phyloP scores from a whole-genome alignment of 2,329 filamentous ascomycete species.

The Knoxdaviesia capensis region DNA sequence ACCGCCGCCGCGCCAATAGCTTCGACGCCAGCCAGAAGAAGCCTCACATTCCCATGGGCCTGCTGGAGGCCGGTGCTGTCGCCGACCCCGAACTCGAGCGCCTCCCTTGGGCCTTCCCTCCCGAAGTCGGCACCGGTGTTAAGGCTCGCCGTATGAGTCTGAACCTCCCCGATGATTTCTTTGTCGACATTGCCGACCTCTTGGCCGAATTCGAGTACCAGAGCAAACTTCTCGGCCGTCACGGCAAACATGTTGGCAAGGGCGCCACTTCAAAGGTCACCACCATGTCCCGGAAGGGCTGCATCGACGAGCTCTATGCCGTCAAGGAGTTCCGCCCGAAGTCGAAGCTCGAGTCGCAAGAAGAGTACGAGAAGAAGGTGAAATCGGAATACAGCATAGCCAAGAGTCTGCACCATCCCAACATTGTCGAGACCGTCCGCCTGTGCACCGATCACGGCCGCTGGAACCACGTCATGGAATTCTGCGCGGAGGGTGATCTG shows the following conservation, averaged over 20 bases:
- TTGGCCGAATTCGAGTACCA: slow-evolving; percentile 49
- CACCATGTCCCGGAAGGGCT: slow-evolving; percentile 55
- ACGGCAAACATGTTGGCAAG: slow-evolving; percentile 59
- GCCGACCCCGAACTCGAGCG: slow-evolving; percentile 14
- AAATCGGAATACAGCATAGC: slow-evolving; percentile 81
- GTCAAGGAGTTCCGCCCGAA: slow-evolving; percentile 76
- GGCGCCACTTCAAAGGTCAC: slow-evolving; percentile 69
- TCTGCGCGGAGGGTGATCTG: slow-evolving; percentile 65
- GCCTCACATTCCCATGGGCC: not conserved
- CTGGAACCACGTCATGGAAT: slow-evolving; percentile 91
- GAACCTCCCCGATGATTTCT: slow-evolving; percentile 53
- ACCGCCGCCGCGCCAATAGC: slow-evolving; percentile 23
- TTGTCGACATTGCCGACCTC: slow-evolving; percentile 49
- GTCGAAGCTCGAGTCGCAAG: slow-evolving; percentile 44
- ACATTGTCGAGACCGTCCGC: slow-evolving; percentile 63
- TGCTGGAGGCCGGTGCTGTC: not conserved
- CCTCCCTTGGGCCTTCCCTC: slow-evolving; percentile 37
- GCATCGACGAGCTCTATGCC: slow-evolving; percentile 47
- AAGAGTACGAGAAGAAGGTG: slow-evolving; percentile 73
- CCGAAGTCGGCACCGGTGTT: slow-evolving; percentile 51
- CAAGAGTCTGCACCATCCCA: slow-evolving; percentile 68
- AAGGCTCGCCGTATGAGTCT: slow-evolving; percentile 64
- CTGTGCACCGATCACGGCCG: slow-evolving; percentile 55
- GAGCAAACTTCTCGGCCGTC: slow-evolving; percentile 49
- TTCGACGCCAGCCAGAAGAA: slow-evolving; percentile 17